Evolutionary conservation across 164 flowering plant species (phyloP).

Genomic region (Stephania cephalantha): DNA sequence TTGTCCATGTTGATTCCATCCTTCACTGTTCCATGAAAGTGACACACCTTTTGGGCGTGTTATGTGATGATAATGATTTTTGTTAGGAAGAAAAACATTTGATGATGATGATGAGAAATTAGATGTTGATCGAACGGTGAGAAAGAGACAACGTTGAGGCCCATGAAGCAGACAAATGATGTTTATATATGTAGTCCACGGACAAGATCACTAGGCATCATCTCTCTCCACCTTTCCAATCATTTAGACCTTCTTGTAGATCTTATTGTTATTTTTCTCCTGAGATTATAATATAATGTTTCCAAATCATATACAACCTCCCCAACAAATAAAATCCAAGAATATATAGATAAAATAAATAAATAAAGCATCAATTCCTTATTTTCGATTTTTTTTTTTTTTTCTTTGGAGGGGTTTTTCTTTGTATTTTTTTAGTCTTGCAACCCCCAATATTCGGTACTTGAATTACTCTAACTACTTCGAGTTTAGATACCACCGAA

Average conservation of each 20-base stretch:
- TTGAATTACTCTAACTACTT: too few relatives aligned
- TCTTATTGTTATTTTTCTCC: background rate
- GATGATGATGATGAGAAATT: background rate
- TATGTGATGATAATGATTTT: too few relatives aligned
- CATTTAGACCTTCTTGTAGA: constrained; percentile 1
- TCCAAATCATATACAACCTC: background rate
- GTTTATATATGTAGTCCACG: background rate
- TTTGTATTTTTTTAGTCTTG: too few relatives aligned
- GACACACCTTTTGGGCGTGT: background rate
- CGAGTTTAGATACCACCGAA: too few relatives aligned
- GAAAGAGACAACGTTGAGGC: background rate
- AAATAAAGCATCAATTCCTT: background rate
- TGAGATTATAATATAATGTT: background rate
- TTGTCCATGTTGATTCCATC: background rate
- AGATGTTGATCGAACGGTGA: background rate
- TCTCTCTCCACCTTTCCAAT: background rate
- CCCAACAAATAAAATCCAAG: background rate
- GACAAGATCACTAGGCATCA: background rate
- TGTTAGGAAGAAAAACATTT: too few relatives aligned
- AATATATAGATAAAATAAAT: too few relatives aligned
- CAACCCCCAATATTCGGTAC: too few relatives aligned
- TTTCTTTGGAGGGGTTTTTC: too few relatives aligned
- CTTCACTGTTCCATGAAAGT: background rate
- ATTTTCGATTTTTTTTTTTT: too few relatives aligned
- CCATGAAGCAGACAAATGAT: background rate